Conservation (phyloP, 148 eudicot genomes). For the Arctostaphylos glauca region DNA sequence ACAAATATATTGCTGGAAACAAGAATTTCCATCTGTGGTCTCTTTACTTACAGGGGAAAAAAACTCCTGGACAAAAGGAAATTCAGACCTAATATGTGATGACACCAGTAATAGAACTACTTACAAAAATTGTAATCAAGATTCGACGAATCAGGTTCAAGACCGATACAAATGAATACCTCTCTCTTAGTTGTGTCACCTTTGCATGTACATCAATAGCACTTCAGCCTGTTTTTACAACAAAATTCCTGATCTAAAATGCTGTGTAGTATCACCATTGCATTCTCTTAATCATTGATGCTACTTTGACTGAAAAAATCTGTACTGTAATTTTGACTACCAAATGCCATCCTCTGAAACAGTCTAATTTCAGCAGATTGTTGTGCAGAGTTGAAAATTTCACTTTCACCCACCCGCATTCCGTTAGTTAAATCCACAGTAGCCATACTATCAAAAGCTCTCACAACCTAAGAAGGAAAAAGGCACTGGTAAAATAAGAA, state of each 20-base stretch:
- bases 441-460: conserved; percentile 61
- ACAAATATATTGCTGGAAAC: conserved; percentile 6
- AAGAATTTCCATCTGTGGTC: background rate
- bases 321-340: conserved; percentile 54
- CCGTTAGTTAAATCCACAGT: conserved; percentile 73
- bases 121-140: conserved; percentile 21
- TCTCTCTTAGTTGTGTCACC: conserved; percentile 4
- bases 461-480: conserved; percentile 28
- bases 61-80: background rate
- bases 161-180: background rate
- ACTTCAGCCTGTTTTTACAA: conserved; percentile 9
- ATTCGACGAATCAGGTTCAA: background rate
- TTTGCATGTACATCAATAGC: conserved; percentile 10
- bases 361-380: conserved; percentile 73
- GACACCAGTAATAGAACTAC: conserved; percentile 7
- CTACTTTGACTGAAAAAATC: conserved; percentile 46
- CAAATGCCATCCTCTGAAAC: conserved; percentile 76
- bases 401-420: conserved; percentile 82
- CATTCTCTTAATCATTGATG: conserved; percentile 19
- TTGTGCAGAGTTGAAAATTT: conserved; percentile 48
- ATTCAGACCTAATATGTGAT: background rate
- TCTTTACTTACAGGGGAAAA: conserved; percentile 7
- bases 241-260: background rate
- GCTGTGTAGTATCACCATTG: background rate
- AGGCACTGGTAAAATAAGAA: background rate